Evolutionary conservation across 495 filamentous ascomycete species (phyloP), one percentile per base, ranked within the genome.

Genomic region (Friedmanniomyces simplex): DNA sequence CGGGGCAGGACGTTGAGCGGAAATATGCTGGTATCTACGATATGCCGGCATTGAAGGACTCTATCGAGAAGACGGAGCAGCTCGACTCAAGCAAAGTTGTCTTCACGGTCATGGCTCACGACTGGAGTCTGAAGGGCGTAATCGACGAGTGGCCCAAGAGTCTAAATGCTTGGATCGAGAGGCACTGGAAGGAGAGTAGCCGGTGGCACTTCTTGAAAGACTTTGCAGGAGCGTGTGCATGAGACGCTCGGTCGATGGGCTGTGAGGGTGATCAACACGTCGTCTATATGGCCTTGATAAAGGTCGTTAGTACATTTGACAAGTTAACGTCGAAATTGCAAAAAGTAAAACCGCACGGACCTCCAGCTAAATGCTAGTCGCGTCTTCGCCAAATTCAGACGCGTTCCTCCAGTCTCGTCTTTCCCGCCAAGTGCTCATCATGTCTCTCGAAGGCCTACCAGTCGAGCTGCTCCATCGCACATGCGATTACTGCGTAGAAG

Each of bases 101-200:
- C 18, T 42, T 63, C n/a, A 56, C 52, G 1, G 25, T 59, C 7
- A 55, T 63, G 46, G 60, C 56, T 12, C 60, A 63, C 25, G 60
- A 62, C 32, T 61, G 59, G 52, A 61, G 53, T 41, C 46, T 61
- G 43, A 57, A 56, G 34, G 59, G 53, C 7, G 48, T 61, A 0
- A 34, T 61, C 12, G 48, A 52, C 12, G 54, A 61, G 53, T 61
- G 41, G 14, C 58, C 59, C 12, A 28, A 22, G 47, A 32, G 24
- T 28, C 39, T 56, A 13, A 62, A 58, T 42, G 21, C 18, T 14
- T 62, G 60, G 60, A 54, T 26, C 43, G 50, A 49, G 26, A 26
- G 48, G 28, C 55, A 41, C 10, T 57, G 39, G 60, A 62, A 58
- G 50, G 46, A 53, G 16, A 50, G 12, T 43, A 52, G 26, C 10